Percentiles rank a stretch among this genome's conserved stretches.
Evolutionary conservation across 257 asterid species (phyloP).

Genomic region (Petunia axillaris): DNA sequence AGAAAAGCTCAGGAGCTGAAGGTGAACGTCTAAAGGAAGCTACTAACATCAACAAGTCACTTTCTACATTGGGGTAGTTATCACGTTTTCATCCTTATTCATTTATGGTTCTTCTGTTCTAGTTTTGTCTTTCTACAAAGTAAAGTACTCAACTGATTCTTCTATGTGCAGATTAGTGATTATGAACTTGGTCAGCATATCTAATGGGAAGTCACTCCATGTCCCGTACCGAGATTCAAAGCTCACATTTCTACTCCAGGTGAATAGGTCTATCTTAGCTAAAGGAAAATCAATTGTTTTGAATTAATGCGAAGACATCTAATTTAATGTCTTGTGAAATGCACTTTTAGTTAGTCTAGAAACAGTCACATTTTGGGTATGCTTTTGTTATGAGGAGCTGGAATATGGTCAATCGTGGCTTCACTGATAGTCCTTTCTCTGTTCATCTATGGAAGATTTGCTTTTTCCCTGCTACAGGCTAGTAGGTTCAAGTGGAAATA

Average conservation of each 20-base stretch:
- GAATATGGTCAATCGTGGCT: background rate
- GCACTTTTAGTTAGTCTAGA: conserved; percentile 7
- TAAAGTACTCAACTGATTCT: conserved; percentile 13
- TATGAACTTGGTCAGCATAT: conserved; percentile 89
- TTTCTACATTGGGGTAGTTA: conserved; percentile 90
- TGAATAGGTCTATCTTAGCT: conserved; percentile 38
- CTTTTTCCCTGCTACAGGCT: background rate
- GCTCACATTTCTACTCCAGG: conserved; percentile 99
- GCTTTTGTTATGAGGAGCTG: background rate
- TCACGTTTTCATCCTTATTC: conserved; percentile 31
- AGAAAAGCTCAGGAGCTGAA: conserved; percentile 99
- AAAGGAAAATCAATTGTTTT: conserved; percentile 24
- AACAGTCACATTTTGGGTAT: background rate
- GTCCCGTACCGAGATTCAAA: conserved; percentile 98
- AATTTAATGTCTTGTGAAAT: background rate
- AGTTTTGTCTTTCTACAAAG: background rate
- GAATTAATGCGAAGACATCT: conserved; percentile 21
- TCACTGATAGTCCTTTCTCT: background rate
- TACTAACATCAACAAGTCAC: conserved; percentile 94
- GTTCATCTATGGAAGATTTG: background rate
- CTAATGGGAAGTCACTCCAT: conserved; percentile 87
- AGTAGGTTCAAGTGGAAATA: background rate
- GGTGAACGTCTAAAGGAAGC: conserved; percentile 98
- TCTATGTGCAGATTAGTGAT: conserved; percentile 77
- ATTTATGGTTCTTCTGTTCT: background rate